phyloP scores from a whole-genome alignment of 768 basidiomycete genomes.

The Russula emetica region DNA sequence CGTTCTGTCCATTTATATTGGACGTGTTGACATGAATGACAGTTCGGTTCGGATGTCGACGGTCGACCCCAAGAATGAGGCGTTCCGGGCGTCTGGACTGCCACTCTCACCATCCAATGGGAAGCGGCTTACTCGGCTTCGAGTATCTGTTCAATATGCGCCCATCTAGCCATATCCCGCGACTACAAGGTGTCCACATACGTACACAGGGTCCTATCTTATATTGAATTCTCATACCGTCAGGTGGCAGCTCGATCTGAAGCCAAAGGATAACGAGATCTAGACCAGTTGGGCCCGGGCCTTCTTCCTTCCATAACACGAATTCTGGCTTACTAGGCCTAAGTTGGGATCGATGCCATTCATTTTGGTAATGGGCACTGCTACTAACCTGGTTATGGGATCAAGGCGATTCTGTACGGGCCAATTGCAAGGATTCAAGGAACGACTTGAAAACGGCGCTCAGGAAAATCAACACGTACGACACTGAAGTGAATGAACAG shows the following conservation, averaged over 20 bases:
- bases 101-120: not conserved
- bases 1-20: not conserved
- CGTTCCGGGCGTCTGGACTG: not conserved
- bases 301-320: not conserved
- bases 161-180: not conserved
- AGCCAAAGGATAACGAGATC: not conserved
- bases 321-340: not conserved
- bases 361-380: not conserved
- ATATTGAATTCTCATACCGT: not conserved
- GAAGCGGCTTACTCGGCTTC: not conserved
- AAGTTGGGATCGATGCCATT: not conserved
- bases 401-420: not conserved
- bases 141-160: not conserved
- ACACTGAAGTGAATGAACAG: too few species aligned
- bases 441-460: not conserved
- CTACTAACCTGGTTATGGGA: not conserved
- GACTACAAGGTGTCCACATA: not conserved
- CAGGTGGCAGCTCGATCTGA: not conserved
- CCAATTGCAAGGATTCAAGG: not conserved
- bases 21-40: not conserved
- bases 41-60: not conserved
- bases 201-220: not conserved
- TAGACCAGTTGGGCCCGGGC: not conserved
- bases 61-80: not conserved
- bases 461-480: too few species aligned